phyloP scores from a whole-genome alignment of 805 yeast genomes.

The Aciculoconidium aculeatum region DNA sequence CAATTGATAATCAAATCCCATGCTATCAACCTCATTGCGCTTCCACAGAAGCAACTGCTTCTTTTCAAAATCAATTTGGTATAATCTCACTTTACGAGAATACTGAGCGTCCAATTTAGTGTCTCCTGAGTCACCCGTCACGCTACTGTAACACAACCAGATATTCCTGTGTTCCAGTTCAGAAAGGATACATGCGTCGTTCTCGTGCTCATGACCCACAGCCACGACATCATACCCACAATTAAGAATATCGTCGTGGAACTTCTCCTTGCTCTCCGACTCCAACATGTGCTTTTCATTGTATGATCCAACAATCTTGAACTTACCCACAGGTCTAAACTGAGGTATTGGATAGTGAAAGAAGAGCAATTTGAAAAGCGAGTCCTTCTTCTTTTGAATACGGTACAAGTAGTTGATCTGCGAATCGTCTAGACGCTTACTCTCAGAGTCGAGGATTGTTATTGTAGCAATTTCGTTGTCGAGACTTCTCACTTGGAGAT shows the following conservation, averaged over 20 bases:
- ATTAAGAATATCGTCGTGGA: conserved; percentile 28
- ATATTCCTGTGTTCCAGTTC: conserved; percentile 14
- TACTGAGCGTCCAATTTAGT: conserved; percentile 20
- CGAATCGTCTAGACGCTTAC: conserved; percentile 21
- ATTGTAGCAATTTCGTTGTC: conserved; percentile 16
- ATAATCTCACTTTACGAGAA: conserved; percentile 30
- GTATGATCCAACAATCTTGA: conserved; percentile 33
- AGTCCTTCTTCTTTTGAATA: conserved; percentile 7
- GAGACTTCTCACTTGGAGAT: conserved; percentile 19
- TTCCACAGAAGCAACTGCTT: conserved; percentile 34
- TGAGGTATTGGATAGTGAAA: conserved; percentile 39
- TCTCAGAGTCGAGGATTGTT: conserved; percentile 30
- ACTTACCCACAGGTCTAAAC: conserved; percentile 34
- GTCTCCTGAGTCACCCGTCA: conserved; percentile 32
- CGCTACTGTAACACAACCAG: conserved; percentile 36
- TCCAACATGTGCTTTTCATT: conserved; percentile 31
- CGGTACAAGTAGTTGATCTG: conserved; percentile 33
- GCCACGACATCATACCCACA: conserved; percentile 32
- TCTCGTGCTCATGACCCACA: conserved; percentile 41
- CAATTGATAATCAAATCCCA: conserved; percentile 24
- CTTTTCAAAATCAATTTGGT: conserved; percentile 24
- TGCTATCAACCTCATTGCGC: conserved; percentile 18
- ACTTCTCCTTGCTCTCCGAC: conserved; percentile 21
- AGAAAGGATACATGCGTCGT: conserved; percentile 35
- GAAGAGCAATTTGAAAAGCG: conserved; percentile 25